Evolutionary conservation across 768 basidiomycete genomes (phyloP).

Genomic region (Favolaschia claudopus): DNA sequence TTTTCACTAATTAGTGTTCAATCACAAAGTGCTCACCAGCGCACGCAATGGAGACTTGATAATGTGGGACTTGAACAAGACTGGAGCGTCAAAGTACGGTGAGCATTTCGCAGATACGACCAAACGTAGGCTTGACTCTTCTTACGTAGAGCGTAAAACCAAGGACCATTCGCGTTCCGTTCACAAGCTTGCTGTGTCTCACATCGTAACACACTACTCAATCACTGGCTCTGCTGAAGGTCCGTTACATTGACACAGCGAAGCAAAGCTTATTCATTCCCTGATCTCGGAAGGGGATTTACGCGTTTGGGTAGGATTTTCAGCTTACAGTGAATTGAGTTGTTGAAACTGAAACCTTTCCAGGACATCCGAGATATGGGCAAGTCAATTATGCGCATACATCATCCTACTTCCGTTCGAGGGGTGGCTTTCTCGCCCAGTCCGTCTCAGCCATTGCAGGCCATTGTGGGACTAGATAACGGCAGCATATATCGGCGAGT

Average conservation of each 20-base stretch:
- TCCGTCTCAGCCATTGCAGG: slow-evolving; percentile 69
- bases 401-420: slow-evolving; percentile 73
- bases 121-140: not conserved
- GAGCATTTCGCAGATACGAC: slow-evolving; percentile 26
- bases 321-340: not conserved
- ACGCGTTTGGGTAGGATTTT: slow-evolving; percentile 73
- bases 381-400: slow-evolving; percentile 73
- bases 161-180: slow-evolving; percentile 80
- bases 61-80: slow-evolving; percentile 81
- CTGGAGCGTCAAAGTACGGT: slow-evolving; percentile 77
- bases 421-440: slow-evolving; percentile 76
- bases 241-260: too few species aligned
- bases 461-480: slow-evolving; percentile 72
- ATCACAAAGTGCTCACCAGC: slow-evolving; percentile 80
- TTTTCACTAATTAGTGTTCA: slow-evolving; percentile 68
- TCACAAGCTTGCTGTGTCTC: slow-evolving; percentile 71
- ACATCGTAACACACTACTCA: slow-evolving; percentile 73
- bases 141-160: slow-evolving; percentile 60
- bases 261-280: too few species aligned
- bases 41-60: slow-evolving; percentile 84
- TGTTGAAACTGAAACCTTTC: not conserved
- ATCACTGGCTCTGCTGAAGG: slow-evolving; percentile 85
- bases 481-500: slow-evolving; percentile 71
- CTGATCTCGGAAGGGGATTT: too few species aligned
- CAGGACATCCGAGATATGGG: slow-evolving; percentile 80